Percentiles rank a stretch among this genome's conserved stretches.
These are phyloP conservation scores for Phytophthora pisi DNA, from an alignment of 352 stramenopile species.

Conservation along the genomic window DNA sequence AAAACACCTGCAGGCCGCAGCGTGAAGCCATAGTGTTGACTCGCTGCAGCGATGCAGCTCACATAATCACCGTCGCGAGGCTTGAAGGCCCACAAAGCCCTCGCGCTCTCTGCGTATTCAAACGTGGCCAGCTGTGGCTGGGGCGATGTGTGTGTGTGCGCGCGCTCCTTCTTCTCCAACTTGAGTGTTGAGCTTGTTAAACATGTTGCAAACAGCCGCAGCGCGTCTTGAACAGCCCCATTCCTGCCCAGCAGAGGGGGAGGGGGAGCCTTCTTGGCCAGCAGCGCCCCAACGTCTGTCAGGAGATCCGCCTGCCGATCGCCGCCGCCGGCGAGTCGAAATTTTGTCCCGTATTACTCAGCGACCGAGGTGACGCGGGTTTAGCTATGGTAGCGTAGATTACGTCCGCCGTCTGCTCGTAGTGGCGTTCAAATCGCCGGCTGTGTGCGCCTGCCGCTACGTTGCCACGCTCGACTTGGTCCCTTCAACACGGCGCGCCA, in stretches of 20 bases:
- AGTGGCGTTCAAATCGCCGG: slow-evolving; percentile 32
- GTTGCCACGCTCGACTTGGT: slow-evolving; percentile 32
- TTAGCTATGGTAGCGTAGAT: slow-evolving; percentile 10
- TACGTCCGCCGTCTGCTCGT: slow-evolving; percentile 30
- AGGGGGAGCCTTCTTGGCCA: slow-evolving; percentile 23
- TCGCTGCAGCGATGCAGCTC: background rate
- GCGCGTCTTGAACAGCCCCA: background rate
- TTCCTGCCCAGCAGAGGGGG: slow-evolving; percentile 19
- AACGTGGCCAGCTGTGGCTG: slow-evolving; percentile 12
- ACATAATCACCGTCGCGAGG: background rate
- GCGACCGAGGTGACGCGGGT: slow-evolving; percentile 5
- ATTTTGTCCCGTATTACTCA: slow-evolving; percentile 24
- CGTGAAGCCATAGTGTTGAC: slow-evolving; percentile 12
- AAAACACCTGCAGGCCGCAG: slow-evolving; percentile 3
- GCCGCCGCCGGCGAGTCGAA: background rate
- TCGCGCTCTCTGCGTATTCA: slow-evolving; percentile 20
- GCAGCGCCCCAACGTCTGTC: slow-evolving; percentile 10
- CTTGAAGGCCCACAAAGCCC: slow-evolving; percentile 12
- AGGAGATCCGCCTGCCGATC: slow-evolving; percentile 27
- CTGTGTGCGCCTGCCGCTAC: slow-evolving; percentile 28
- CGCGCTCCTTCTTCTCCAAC: slow-evolving; percentile 6
- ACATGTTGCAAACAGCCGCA: too few relatives aligned
- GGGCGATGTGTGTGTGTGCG: too few relatives aligned
- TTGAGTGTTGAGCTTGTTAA: slow-evolving; percentile 21
- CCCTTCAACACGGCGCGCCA: slow-evolving; percentile 16